Percentiles rank a stretch among this genome's conserved stretches.
phyloP scores from a whole-genome alignment of 169 alveolate species.

The Theileria annulata region DNA sequence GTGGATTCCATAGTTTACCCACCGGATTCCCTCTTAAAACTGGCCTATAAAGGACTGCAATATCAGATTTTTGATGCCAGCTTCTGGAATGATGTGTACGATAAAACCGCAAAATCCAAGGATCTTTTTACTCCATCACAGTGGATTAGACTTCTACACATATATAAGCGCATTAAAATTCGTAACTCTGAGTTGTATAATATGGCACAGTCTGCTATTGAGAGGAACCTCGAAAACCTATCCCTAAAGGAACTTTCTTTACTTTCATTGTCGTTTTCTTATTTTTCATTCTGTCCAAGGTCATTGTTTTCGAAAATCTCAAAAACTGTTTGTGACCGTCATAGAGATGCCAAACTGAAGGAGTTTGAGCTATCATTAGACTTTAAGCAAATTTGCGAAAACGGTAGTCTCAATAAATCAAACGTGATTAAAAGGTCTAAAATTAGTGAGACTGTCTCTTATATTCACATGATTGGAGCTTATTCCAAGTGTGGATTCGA shows the following conservation, averaged over 20 bases:
- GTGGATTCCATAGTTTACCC: background rate
- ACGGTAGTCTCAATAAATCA: slow-evolving; percentile 23
- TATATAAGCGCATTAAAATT: slow-evolving; percentile 72
- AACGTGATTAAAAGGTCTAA: slow-evolving; percentile 25
- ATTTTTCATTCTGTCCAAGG: slow-evolving; percentile 36
- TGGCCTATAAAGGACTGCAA: slow-evolving; percentile 61
- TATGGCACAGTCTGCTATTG: slow-evolving; percentile 57
- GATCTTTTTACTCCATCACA: slow-evolving; percentile 65
- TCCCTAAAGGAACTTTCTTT: slow-evolving; percentile 69
- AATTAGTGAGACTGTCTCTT: slow-evolving; percentile 58
- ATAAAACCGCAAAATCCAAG: slow-evolving; percentile 51
- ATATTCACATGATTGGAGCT: slow-evolving; percentile 75
- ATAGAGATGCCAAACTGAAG: slow-evolving; percentile 21
- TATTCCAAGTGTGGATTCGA: slow-evolving; percentile 66
- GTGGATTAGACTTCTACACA: slow-evolving; percentile 70
- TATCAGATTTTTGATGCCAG: slow-evolving; percentile 71
- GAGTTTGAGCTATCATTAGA: slow-evolving; percentile 17
- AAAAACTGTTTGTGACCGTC: slow-evolving; percentile 37
- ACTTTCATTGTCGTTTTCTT: slow-evolving; percentile 67
- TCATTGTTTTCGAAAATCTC: slow-evolving; percentile 35
- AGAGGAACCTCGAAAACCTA: slow-evolving; percentile 48
- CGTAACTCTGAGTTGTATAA: slow-evolving; percentile 66
- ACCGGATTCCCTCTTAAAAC: slow-evolving; percentile 45
- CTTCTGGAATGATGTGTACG: slow-evolving; percentile 70
- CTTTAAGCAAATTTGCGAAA: slow-evolving; percentile 17